Base-by-base conservation (phyloP, 2,329 filamentous ascomycete genomes). In the Drechmeria coniospora region DNA sequence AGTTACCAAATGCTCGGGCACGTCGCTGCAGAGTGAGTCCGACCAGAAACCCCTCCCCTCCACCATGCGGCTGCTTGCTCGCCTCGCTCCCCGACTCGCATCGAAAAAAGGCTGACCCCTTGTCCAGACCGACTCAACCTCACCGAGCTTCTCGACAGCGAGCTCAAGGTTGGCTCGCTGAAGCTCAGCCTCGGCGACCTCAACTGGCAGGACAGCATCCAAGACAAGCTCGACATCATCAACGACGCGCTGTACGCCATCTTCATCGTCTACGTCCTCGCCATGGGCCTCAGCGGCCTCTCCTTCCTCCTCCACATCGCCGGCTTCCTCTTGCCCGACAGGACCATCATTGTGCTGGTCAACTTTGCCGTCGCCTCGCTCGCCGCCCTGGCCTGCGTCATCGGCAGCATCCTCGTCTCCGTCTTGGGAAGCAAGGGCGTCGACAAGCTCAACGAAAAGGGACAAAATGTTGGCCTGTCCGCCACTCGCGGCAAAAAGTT, bases 241-340 rank as follows among this genome's bases (percentile, higher is more conserved):
- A 66, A 68, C 40, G 42, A 44, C 11, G 49, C 56, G n/a, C 51
- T 68, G 4, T 44, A 61, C n/a, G 56, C 51, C 15, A 45, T 65
- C 26, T 62, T 63, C 41, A 46, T 64, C 27, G 44, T 70, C 31
- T 68, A 61, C 43, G 53, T 61, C 22, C 35, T 68, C 2, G 55
- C 49, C 29, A 45, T 54, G 25, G 52, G 44, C 12, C 50, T 59
- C 37, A 47, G 57, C 3, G 61, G 56, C 8, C 43, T 64, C 3
- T 50, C 54, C 18, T 54, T 65, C 41, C 40, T 68, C 2, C 40
- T 44, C 10, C 53, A 47, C 26, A 28, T 55, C 27, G 48, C 38
- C 7, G 50, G 53, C 22, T 34, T 62, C 31, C 41, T 56, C 40
- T 38, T 49, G 15, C 43, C 46, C 1, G 39, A 36, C 6, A 38